phyloP scores from a whole-genome alignment of 78 protist genomes.

The Planoprotostelium fungivorum region DNA sequence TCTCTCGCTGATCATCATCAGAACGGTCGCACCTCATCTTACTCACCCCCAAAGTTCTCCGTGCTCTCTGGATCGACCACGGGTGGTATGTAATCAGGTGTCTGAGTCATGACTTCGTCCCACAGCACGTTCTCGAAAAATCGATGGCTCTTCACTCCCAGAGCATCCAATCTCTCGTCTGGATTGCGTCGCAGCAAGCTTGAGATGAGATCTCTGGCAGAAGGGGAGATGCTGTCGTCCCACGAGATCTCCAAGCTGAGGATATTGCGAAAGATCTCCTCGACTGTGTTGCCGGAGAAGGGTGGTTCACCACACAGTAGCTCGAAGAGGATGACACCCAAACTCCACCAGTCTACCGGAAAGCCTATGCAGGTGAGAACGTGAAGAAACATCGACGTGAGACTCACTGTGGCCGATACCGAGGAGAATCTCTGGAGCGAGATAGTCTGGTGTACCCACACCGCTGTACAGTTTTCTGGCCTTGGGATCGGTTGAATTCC shows the following conservation, averaged over 20 bases:
- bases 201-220: constrained; percentile 44
- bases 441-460: constrained; percentile 96
- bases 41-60: not conserved
- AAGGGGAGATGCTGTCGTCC: constrained; percentile 43
- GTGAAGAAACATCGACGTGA: not conserved
- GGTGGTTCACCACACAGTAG: constrained; percentile 55
- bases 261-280: constrained; percentile 64
- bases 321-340: constrained; percentile 59
- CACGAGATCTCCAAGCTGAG: constrained; percentile 38
- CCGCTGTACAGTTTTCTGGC: constrained; percentile 37
- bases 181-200: constrained; percentile 45
- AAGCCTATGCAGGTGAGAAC: not conserved
- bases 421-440: constrained; percentile 92
- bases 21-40: too few relatives aligned
- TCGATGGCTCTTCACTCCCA: constrained; percentile 63
- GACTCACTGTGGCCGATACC: constrained; percentile 68
- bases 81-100: constrained; percentile 43
- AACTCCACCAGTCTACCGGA: constrained; percentile 64
- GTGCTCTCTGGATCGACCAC: not conserved
- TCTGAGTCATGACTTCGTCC: constrained; percentile 45
- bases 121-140: constrained; percentile 61
- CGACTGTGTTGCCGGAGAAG: constrained; percentile 47
- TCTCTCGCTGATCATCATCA: not conserved
- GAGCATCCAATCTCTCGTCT: constrained; percentile 50
- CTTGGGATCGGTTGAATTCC: not conserved